phyloP scores from a whole-genome alignment of 495 filamentous ascomycete genomes.

The Xylaria flabelliformis region DNA sequence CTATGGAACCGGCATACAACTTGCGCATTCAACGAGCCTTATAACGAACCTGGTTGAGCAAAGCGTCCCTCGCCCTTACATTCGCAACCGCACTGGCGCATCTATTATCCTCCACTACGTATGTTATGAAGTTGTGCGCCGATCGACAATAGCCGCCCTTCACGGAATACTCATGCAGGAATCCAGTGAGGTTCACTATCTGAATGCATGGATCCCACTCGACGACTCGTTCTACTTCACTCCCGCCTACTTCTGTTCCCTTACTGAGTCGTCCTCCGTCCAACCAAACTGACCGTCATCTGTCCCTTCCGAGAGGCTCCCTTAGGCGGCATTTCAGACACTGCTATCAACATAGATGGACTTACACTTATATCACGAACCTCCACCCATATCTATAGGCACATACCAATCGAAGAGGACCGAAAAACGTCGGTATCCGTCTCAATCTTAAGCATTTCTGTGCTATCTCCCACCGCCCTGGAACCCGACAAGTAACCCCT shows the following conservation, averaged over 20 bases:
- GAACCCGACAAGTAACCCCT: conserved; percentile 74
- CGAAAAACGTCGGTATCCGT: conserved; percentile 60
- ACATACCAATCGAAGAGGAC: conserved; percentile 27
- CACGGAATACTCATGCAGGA: conserved; percentile 11
- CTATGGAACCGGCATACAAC: conserved; percentile 8
- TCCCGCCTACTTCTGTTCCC: conserved; percentile 3
- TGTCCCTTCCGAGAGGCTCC: neutral
- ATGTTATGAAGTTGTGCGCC: neutral
- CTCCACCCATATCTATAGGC: conserved; percentile 19
- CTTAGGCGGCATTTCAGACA: conserved; percentile 43
- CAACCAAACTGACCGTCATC: neutral
- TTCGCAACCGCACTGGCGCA: neutral
- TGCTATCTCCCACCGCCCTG: conserved; percentile 45
- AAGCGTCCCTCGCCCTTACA: neutral
- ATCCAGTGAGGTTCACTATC: neutral
- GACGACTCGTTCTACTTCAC: conserved; percentile 8
- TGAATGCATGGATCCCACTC: conserved; percentile 25
- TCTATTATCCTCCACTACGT: neutral
- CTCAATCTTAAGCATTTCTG: conserved; percentile 30
- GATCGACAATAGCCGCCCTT: neutral
- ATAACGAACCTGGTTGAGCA: neutral
- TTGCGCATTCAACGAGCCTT: neutral
- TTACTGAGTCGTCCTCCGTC: neutral
- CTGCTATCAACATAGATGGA: conserved; percentile 67
- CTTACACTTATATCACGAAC: conserved; percentile 55